Conservation (phyloP, 176 grass and related monocot genomes). For the Zoysia pacifica region DNA sequence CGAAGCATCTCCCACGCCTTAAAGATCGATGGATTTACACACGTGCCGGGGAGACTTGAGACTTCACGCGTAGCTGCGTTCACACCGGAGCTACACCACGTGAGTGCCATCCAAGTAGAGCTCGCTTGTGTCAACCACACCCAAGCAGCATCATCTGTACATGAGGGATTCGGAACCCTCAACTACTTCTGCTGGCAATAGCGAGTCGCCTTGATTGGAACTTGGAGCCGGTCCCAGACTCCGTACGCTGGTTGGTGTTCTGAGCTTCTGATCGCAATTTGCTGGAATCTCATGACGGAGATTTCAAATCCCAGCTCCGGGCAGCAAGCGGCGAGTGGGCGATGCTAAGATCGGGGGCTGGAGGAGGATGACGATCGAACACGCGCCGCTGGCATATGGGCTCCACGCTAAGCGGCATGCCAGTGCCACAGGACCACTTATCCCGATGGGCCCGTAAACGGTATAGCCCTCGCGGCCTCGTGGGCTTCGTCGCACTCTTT, state of each 20-base stretch:
- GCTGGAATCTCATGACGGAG: background rate
- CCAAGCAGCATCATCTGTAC: background rate
- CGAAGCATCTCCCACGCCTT: background rate
- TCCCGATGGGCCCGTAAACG: no score
- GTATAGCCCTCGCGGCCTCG: no score
- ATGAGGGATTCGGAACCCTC: slow-evolving; percentile 17
- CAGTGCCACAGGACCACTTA: no score
- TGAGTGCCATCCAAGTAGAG: no score
- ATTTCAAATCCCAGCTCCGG: slow-evolving; percentile 44
- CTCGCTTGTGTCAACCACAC: no score
- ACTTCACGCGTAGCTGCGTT: slow-evolving; percentile 18
- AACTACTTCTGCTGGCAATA: slow-evolving; percentile 3
- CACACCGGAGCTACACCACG: background rate
- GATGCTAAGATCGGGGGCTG: no score
- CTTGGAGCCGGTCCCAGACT: background rate
- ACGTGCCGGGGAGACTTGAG: background rate
- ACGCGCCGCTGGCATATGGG: no score
- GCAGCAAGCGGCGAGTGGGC: no score
- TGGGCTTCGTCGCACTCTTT: no score
- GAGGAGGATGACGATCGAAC: no score
- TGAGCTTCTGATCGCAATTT: background rate
- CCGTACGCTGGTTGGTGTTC: slow-evolving; percentile 1
- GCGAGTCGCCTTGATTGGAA: background rate
- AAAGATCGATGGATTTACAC: slow-evolving; percentile 15
- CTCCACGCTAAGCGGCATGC: no score